Evolutionary conservation across 345 rosid species (phyloP), one percentile per base, ranked within the genome.

Genomic region (Zanthoxylum bungeanum): DNA sequence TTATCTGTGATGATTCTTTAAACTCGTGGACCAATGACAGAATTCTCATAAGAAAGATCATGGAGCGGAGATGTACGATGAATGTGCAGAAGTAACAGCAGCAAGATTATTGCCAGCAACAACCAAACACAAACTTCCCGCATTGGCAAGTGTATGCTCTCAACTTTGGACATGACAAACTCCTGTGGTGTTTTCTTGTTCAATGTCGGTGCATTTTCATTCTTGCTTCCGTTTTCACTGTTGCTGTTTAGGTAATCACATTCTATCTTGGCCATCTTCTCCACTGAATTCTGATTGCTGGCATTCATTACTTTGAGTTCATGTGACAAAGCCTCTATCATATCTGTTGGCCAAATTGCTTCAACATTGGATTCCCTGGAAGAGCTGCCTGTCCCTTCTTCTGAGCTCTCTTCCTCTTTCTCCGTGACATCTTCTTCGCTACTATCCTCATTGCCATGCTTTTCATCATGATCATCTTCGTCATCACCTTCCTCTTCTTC

Each of bases 291-390:
- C 58, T 58, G 57, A 46, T 27, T 33, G 74, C 37, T 66, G 49
- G 55, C 68, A 16, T 33, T 21, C 31, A 19, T 49, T n/a, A 60
- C 77, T 67, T 69, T 58, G 57, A 72, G 68, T 73, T 68, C 74
- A 37, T 39, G 28, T 17, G 80, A 42, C 42, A 68, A 37, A 21
- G 63, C 40, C 39, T 82, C 76, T 5, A 80, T 64, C 51, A 75
- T 56, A 72, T 77, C 86, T 3, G 67, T 78, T 3, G 89, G 80
- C 86, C 86, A 80, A 40, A 78, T 67, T 56, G 79, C 78, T 42
- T 78, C 84, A 7, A 31, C 52, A 21, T 76, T 69, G 44, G 74
- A 82, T 40, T 78, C 89, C 17, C 58, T 28, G 9, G 81, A 81
- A 42, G 85, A 73, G 76, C 75, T 76, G 25, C 66, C 73, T 33